A percentile compares a stretch with the other conserved stretches of the same genome.
phyloP scores from a whole-genome alignment of 2,329 filamentous ascomycete genomes.

The Cyclaneusma minus region DNA sequence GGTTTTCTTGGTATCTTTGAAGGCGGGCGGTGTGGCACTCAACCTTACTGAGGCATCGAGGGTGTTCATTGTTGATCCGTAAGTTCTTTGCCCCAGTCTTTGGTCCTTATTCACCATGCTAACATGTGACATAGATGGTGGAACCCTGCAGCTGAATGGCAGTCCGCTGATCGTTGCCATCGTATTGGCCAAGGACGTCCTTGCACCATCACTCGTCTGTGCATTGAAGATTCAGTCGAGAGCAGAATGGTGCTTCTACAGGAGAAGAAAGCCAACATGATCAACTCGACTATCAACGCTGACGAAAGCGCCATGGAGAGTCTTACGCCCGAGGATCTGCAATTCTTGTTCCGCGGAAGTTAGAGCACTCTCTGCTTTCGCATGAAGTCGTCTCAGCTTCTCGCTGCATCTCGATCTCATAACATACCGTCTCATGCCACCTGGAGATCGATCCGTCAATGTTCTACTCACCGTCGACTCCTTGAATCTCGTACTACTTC shows the following conservation, averaged over 20 bases:
- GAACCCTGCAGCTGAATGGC: conserved; percentile 99
- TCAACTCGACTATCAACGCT: conserved; percentile 89
- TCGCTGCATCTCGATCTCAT: too few species aligned
- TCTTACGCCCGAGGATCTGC: conserved; percentile 78
- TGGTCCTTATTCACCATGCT: conserved; percentile 8
- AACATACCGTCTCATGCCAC: too few species aligned
- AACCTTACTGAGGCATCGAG: conserved; percentile 90
- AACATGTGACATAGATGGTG: conserved; percentile 57
- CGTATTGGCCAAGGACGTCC: conserved; percentile 90
- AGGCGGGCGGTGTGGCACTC: conserved; percentile 87
- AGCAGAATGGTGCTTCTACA: conserved; percentile 89
- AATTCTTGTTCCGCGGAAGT: conserved; percentile 81
- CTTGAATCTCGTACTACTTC: too few species aligned
- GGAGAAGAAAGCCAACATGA: conserved; percentile 98
- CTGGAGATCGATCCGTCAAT: too few species aligned
- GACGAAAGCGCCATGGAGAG: conserved; percentile 87
- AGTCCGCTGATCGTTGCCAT: conserved; percentile 85
- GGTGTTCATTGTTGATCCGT: conserved; percentile 94
- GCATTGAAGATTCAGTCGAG: conserved; percentile 94
- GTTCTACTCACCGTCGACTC: too few species aligned
- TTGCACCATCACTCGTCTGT: conserved; percentile 85
- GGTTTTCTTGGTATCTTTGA: conserved; percentile 89
- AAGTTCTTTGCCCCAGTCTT: conserved; percentile 26
- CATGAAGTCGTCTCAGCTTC: too few species aligned
- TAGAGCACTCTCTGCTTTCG: too few species aligned